Percentiles rank a stretch among this genome's conserved stretches.
Conservation (phyloP, 2,329 filamentous ascomycete genomes). For the Xylariomycetidae sp. region DNA sequence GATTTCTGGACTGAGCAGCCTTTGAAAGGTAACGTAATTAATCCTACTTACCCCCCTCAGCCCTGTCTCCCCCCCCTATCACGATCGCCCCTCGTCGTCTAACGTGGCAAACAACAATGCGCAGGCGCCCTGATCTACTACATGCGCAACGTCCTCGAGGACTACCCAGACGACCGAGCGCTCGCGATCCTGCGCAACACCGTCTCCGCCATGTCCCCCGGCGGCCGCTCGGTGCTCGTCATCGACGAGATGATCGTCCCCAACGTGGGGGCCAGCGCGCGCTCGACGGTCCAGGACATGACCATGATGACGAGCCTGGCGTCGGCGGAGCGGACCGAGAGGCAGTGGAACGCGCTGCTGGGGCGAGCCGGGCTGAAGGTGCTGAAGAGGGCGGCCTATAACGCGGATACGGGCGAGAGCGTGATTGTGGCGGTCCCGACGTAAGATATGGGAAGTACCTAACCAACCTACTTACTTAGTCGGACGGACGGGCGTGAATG, state of each 20-base stretch:
- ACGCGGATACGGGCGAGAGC: slow-evolving; percentile 3
- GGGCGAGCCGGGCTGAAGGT: background rate
- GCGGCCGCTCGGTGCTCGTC: slow-evolving; percentile 33
- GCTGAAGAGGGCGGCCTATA: slow-evolving; percentile 12
- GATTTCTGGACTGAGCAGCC: slow-evolving; percentile 13
- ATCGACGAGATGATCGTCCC: slow-evolving; percentile 39
- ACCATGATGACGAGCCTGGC: slow-evolving; percentile 23
- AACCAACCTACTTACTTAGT: no score
- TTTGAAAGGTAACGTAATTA: slow-evolving; percentile 18
- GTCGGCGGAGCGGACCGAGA: slow-evolving; percentile 28
- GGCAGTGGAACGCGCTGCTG: slow-evolving; percentile 5
- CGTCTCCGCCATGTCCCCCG: slow-evolving; percentile 25
- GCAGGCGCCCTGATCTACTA: slow-evolving; percentile 27
- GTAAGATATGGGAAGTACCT: slow-evolving; percentile 8
- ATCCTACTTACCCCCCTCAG: no score
- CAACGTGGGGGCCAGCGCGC: slow-evolving; percentile 23
- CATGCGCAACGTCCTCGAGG: slow-evolving; percentile 29
- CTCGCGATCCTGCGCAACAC: slow-evolving; percentile 28
- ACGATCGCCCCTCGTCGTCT: no score
- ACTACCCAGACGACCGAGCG: slow-evolving; percentile 27
- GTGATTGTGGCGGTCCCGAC: slow-evolving; percentile 1
- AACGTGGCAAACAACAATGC: background rate
- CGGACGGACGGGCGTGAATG: no score
- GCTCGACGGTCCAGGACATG: slow-evolving; percentile 29
- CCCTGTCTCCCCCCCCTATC: no score